A percentile compares a stretch with the other conserved stretches of the same genome.
These are phyloP conservation scores for Verticillium klebahnii DNA, from an alignment of 2,329 filamentous ascomycete genomes.

Conservation along the genomic window DNA sequence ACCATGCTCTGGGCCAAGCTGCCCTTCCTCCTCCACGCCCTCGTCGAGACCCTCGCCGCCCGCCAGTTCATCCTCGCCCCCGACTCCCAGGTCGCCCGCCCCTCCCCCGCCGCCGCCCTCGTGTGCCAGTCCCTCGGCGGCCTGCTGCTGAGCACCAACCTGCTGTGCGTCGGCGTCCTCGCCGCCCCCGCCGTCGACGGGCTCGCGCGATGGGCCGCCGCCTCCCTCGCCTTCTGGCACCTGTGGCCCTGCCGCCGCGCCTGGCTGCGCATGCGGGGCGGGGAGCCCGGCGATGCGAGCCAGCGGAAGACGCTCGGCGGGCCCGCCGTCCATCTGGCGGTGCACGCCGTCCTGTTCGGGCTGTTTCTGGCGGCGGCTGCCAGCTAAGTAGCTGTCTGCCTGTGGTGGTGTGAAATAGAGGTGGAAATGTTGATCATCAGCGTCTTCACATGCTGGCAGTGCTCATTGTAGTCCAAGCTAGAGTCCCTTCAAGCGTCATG, in stretches of 20 bases:
- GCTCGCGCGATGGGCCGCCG: conserved; percentile 26
- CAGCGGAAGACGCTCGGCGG: conserved; percentile 34
- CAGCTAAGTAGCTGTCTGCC: no score
- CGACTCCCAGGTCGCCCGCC: conserved; percentile 34
- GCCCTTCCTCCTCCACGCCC: conserved; percentile 32
- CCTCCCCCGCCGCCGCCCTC: conserved; percentile 33
- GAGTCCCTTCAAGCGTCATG: no score
- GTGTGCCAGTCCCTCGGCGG: conserved; percentile 44
- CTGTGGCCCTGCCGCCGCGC: conserved; percentile 43
- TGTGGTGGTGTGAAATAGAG: no score
- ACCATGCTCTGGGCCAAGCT: conserved; percentile 17
- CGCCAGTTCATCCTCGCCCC: conserved; percentile 40
- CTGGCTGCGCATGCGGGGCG: conserved; percentile 23
- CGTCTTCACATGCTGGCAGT: no score
- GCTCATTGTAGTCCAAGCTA: no score
- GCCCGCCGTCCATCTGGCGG: conserved; percentile 37
- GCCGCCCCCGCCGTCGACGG: conserved; percentile 23
- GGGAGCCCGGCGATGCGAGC: conserved; percentile 8
- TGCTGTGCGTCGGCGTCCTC: conserved; percentile 35
- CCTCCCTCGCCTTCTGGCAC: conserved; percentile 43
- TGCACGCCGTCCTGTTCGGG: conserved; percentile 33
- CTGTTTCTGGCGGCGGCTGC: conserved; percentile 20
- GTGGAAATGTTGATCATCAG: no score
- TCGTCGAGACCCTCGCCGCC: conserved; percentile 37
- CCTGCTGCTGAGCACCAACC: conserved; percentile 37